Evolutionary conservation across 2,329 filamentous ascomycete species (phyloP).

Genomic region (Trichophyton benhamiae): DNA sequence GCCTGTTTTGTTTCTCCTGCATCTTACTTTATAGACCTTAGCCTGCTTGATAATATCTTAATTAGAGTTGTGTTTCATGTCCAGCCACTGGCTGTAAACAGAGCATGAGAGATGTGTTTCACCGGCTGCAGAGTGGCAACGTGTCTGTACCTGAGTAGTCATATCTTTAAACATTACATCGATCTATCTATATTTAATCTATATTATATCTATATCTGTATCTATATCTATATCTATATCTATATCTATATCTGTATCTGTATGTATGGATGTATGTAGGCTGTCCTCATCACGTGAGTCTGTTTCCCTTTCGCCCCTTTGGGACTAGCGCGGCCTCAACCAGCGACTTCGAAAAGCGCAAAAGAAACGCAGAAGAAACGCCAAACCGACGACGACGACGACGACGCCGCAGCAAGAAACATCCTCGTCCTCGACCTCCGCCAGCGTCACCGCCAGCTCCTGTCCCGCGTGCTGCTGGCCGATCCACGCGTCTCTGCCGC

Average conservation of each 20-base stretch:
- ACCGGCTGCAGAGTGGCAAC: not conserved
- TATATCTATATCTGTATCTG: not conserved
- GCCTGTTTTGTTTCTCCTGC: not conserved
- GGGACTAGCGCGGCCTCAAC: not conserved
- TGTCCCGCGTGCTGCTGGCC: not conserved
- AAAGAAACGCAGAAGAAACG: not conserved
- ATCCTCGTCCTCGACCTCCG: not conserved
- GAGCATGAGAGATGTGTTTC: not conserved
- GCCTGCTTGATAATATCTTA: not conserved
- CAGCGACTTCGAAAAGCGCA: not conserved
- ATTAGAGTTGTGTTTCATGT: not conserved
- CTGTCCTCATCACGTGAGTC: not conserved
- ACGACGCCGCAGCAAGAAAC: not conserved
- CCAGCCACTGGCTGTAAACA: not conserved
- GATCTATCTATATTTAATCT: not conserved
- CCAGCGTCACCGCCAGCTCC: too few species aligned
- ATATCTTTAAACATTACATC: not conserved
- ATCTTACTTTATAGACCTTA: not conserved
- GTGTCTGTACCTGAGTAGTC: not conserved
- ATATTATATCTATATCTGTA: not conserved
- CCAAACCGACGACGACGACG: not conserved
- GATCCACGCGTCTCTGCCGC: not conserved
- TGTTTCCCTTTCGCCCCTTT: not conserved
- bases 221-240: not conserved
- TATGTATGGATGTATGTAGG: not conserved